Conservation (phyloP, 164 flowering plant species). For the Magnolia changhungtana region DNA sequence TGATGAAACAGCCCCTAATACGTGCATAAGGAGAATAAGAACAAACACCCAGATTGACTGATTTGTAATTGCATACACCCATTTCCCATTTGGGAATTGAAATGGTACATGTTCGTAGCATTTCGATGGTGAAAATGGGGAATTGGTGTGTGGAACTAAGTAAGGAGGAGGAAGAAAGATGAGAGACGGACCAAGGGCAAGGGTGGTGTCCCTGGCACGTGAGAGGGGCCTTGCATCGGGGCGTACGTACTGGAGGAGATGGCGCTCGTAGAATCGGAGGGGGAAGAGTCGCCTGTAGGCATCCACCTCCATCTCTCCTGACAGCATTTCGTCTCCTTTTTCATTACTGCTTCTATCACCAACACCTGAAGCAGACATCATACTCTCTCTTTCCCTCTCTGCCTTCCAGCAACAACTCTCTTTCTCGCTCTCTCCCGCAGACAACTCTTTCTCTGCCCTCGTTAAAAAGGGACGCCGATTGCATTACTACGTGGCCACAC, state of each 20-base stretch:
- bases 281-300: constrained; percentile 88
- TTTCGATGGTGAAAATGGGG: neutral
- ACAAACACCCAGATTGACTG: neutral
- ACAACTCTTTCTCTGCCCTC: neutral
- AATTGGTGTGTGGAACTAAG: neutral
- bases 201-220: constrained; percentile 60
- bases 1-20: constrained; percentile 71
- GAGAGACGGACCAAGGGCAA: constrained; percentile 60
- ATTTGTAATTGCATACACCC: neutral
- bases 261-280: constrained; percentile 72
- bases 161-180: neutral
- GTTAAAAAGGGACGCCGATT: neutral
- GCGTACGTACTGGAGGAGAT: constrained; percentile 67
- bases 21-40: neutral
- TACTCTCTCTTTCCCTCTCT: neutral
- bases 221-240: constrained; percentile 75
- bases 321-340: constrained; percentile 41
- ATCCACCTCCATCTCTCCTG: constrained; percentile 85
- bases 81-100: neutral
- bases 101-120: too few relatives aligned
- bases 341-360: neutral
- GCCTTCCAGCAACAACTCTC: neutral
- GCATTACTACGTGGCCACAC: too few relatives aligned
- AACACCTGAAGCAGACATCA: constrained; percentile 2
- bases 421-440: constrained; percentile 5